Percentiles rank a stretch among this genome's conserved stretches.
These are phyloP conservation scores for Gossypium lobatum DNA, from an alignment of 441 rosid species.

Conservation along the genomic window DNA sequence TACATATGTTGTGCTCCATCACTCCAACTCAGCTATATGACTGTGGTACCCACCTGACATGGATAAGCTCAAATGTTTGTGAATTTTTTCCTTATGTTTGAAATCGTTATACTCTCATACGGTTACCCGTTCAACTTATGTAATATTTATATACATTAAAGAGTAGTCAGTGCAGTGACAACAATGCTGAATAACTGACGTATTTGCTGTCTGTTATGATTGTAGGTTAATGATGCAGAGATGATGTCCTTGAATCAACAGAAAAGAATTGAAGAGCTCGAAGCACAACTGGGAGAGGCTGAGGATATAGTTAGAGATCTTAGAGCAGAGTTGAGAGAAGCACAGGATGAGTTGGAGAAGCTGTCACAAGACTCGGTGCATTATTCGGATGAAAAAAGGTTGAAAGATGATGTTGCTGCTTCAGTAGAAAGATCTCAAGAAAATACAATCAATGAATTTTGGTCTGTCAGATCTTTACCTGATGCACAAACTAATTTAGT, in stretches of 20 bases:
- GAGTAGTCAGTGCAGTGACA: not conserved
- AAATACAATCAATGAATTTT: constrained; percentile 26
- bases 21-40: not conserved
- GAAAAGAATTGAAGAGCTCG: constrained; percentile 70
- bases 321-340: constrained; percentile 61
- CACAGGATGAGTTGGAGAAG: constrained; percentile 59
- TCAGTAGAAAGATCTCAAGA: constrained; percentile 19
- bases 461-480: constrained; percentile 25
- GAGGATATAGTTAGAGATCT: constrained; percentile 86
- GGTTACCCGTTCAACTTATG: not conserved
- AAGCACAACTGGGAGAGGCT: constrained; percentile 90
- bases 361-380: constrained; percentile 22
- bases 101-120: too few relatives aligned
- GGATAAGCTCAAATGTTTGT: not conserved
- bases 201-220: constrained; percentile 4
- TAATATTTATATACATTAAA: not conserved
- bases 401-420: constrained; percentile 20
- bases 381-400: constrained; percentile 20
- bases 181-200: not conserved
- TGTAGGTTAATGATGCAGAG: constrained; percentile 66
- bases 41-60: not conserved
- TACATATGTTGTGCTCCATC: not conserved
- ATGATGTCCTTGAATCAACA: constrained; percentile 46
- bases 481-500: constrained; percentile 26
- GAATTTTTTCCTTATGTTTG: not conserved